Base-by-base conservation (phyloP, 163 green algal genomes). In the Scenedesmus sp. region DNA sequence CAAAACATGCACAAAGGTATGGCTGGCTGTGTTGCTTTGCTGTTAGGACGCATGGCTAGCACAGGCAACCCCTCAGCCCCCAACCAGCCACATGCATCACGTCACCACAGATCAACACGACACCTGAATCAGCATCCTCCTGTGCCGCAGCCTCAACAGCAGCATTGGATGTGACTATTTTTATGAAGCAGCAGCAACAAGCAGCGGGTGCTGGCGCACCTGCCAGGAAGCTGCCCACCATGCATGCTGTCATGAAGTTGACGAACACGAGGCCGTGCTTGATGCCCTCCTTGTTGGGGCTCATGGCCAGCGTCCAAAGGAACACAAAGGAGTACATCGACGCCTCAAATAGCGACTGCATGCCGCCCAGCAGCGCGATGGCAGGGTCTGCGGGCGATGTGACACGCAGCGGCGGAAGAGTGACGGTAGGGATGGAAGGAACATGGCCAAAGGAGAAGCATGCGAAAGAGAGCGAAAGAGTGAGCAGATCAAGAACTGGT, bases 201-300 rank as follows among this genome's bases (percentile, higher is more conserved):
- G 24, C 61, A 37, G 26, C 61, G 4, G 53, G 13, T 37, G 24
- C 22, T 7, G 37, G 9, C 65, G 4, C 65, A 76, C 65, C 65
- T 76, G 65, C 65, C 30, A 76, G 65, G 65, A 76, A 76, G 33
- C 89, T 96, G 68, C 98, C 97, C 12, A 96, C 96, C 96, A 98
- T 98, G 92, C 88, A 98, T 49, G 95, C 93, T 15, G 97, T 94
- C 97, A 99, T 99, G 94, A 99, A 98, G 91, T 95, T 97, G 44
- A 96, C 95, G 26, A 92, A 92, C 10, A 92, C 87, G 40, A 92
- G 89, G 82, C 97, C 97, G 92, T 99, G 98, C 12, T 97, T 97
- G 86, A 99, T 97, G 85, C 94, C 79, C 81, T 96, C 94, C 35
- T 92, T 91, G 65, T 93, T 93, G 30, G 93, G 93, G 0, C 84